Percentiles rank a stretch among this genome's conserved stretches.
phyloP scores from a whole-genome alignment of 495 filamentous ascomycete genomes.

The Cercophora newfieldiana region DNA sequence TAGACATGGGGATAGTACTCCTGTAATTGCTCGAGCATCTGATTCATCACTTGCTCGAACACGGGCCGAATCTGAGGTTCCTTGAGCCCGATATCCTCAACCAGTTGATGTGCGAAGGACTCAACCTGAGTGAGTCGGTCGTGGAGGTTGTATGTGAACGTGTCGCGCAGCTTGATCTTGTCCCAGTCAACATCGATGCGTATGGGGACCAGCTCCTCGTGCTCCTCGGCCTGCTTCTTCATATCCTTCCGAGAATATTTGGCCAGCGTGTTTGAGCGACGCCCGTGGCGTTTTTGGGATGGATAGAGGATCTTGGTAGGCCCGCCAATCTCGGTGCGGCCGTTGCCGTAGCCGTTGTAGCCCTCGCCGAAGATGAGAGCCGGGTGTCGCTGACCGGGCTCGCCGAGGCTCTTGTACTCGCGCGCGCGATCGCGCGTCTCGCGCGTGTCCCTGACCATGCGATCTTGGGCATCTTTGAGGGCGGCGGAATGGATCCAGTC shows the following conservation, averaged over 20 bases:
- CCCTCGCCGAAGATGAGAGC: conserved; percentile 66
- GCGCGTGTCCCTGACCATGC: conserved; percentile 41
- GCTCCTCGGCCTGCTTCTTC: conserved; percentile 79
- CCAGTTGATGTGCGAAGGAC: conserved; percentile 80
- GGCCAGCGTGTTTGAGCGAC: conserved; percentile 67
- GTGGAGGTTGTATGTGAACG: conserved; percentile 97
- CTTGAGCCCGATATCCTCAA: conserved; percentile 84
- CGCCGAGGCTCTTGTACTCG: conserved; percentile 51
- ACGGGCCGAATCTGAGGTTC: conserved; percentile 66
- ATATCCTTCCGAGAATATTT: conserved; percentile 74
- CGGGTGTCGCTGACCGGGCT: conserved; percentile 46
- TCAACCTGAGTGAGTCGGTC: conserved; percentile 78
- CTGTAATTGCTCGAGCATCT: conserved; percentile 84
- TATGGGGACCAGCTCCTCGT: conserved; percentile 88
- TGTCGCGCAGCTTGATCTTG: conserved; percentile 93
- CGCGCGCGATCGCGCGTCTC: conserved; percentile 40
- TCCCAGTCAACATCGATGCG: conserved; percentile 93
- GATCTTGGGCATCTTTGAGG: conserved; percentile 48
- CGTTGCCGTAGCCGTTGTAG: conserved; percentile 88
- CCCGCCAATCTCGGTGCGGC: conserved; percentile 64
- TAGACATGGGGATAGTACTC: conserved; percentile 91
- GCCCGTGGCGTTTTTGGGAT: conserved; percentile 67
- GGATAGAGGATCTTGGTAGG: conserved; percentile 70
- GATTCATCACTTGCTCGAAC: conserved; percentile 72
- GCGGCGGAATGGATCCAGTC: conserved; percentile 70